A percentile compares a stretch with the other conserved stretches of the same genome.
Evolutionary conservation across 345 rosid species (phyloP).

Genomic region (Brassica cretica): DNA sequence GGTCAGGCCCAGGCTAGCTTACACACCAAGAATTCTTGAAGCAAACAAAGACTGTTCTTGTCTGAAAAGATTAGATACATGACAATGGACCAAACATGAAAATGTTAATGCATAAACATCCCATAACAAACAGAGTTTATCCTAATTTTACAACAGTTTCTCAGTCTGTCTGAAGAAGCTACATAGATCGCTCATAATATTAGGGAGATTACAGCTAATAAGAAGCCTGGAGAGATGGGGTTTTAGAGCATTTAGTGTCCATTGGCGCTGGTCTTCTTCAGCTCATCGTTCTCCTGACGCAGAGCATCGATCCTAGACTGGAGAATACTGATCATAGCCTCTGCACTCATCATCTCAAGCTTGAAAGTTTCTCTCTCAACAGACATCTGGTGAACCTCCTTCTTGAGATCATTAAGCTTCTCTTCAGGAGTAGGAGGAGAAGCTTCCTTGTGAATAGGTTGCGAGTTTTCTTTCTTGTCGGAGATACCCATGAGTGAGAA

Average conservation of each 20-base stretch:
- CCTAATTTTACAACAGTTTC: too few relatives aligned
- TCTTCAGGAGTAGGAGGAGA: conserved; percentile 20
- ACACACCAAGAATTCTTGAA: conserved; percentile 11
- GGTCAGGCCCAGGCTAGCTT: background rate
- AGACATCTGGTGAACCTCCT: conserved; percentile 66
- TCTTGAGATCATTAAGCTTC: conserved; percentile 55
- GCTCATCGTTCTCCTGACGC: conserved; percentile 69
- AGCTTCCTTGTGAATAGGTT: conserved; percentile 24
- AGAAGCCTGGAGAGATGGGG: conserved; percentile 1
- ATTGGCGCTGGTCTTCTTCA: conserved; percentile 46
- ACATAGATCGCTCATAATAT: conserved; percentile 22
- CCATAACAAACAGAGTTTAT: too few relatives aligned
- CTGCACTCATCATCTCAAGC: conserved; percentile 83
- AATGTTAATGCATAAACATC: conserved; percentile 18
- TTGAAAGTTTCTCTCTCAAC: conserved; percentile 70
- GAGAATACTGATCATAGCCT: conserved; percentile 77
- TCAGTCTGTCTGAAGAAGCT: conserved; percentile 21
- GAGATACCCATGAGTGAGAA: conserved; percentile 55
- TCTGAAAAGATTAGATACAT: conserved; percentile 27
- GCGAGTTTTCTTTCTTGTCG: conserved; percentile 33
- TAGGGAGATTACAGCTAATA: conserved; percentile 30
- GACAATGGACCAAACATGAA: conserved; percentile 28
- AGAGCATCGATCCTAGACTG: conserved; percentile 63
- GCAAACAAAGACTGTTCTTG: background rate
- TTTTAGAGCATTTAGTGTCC: background rate